A percentile compares a stretch with the other conserved stretches of the same genome.
Evolutionary conservation across 2,329 filamentous ascomycete genomes (phyloP).

Genomic region (Calonectria leucothoes): DNA sequence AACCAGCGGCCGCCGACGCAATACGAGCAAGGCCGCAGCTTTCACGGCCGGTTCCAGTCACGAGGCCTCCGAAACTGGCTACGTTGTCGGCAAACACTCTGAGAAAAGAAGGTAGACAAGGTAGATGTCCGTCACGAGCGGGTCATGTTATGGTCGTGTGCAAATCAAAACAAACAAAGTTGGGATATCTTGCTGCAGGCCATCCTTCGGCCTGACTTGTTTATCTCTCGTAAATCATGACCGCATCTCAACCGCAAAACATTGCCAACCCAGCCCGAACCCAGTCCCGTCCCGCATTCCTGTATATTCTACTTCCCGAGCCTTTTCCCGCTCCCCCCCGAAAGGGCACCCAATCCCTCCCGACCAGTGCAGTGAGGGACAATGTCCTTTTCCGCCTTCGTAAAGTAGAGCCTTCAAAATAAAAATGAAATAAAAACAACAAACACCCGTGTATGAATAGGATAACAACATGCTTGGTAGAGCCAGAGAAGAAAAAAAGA

Average conservation of each 20-base stretch:
- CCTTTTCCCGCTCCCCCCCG: conserved; percentile 11
- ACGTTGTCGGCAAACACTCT: conserved; percentile 2
- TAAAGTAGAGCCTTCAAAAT: neutral
- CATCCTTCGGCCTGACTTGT: conserved; percentile 32
- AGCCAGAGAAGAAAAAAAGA: conserved; percentile 9
- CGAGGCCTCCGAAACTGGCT: neutral
- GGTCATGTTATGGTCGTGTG: neutral
- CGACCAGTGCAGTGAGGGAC: conserved; percentile 26
- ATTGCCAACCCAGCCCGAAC: conserved; percentile 32
- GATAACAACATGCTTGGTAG: conserved; percentile 14
- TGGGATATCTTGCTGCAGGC: conserved; percentile 41
- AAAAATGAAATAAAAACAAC: neutral
- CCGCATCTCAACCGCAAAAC: conserved; percentile 36
- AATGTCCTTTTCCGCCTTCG: conserved; percentile 31
- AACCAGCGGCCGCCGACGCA: conserved; percentile 4
- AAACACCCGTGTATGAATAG: conserved; percentile 21
- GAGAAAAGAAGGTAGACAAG: neutral
- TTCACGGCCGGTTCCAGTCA: neutral
- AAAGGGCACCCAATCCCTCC: conserved; percentile 14
- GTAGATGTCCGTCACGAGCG: neutral
- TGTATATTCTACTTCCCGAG: conserved; percentile 24
- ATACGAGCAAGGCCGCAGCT: conserved; percentile 16
- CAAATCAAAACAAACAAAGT: conserved; percentile 16
- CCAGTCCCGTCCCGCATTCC: conserved; percentile 23
- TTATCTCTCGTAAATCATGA: conserved; percentile 45